A percentile compares a stretch with the other conserved stretches of the same genome.
These are phyloP conservation scores for Penicillium taxi DNA, from an alignment of 495 filamentous ascomycete genomes.

Conservation along the genomic window DNA sequence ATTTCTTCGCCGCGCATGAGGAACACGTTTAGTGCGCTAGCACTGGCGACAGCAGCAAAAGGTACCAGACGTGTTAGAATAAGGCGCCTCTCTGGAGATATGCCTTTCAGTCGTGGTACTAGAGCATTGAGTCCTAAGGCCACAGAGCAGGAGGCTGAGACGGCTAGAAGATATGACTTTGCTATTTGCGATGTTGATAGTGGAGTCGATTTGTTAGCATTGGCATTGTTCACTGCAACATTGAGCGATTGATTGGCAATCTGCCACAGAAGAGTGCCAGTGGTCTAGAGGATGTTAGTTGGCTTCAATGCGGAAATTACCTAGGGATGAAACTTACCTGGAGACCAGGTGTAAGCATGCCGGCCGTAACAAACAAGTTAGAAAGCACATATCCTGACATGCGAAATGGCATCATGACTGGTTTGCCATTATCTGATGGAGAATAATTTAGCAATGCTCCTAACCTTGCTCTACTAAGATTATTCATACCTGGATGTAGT, in stretches of 20 bases:
- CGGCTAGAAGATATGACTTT: slow-evolving; percentile 86
- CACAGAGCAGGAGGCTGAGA: slow-evolving; percentile 85
- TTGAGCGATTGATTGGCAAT: slow-evolving; percentile 95
- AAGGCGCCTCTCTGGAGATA: slow-evolving; percentile 65
- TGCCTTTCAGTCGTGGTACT: slow-evolving; percentile 69
- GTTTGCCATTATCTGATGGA: slow-evolving; percentile 70
- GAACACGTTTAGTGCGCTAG: slow-evolving; percentile 88
- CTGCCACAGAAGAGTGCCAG: slow-evolving; percentile 90
- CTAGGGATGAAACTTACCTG: slow-evolving; percentile 11
- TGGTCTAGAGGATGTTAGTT: too few relatives aligned
- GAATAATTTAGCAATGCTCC: slow-evolving; percentile 6
- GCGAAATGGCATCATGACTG: slow-evolving; percentile 88
- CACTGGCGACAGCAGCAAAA: slow-evolving; percentile 87
- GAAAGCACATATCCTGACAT: slow-evolving; percentile 95
- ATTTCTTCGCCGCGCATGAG: slow-evolving; percentile 97
- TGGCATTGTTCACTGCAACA: slow-evolving; percentile 92
- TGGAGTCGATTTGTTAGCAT: slow-evolving; percentile 92
- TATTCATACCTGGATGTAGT: slow-evolving; percentile 69
- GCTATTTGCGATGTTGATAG: slow-evolving; percentile 70
- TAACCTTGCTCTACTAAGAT: background rate
- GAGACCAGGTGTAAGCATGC: slow-evolving; percentile 84
- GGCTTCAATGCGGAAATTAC: too few relatives aligned
- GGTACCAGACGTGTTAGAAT: slow-evolving; percentile 82
- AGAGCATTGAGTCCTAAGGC: slow-evolving; percentile 86
- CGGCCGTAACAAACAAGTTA: slow-evolving; percentile 92